Percentiles rank a stretch among this genome's conserved stretches.
phyloP scores from a whole-genome alignment of 2,329 filamentous ascomycete species.

The Hypoxylon sp. region DNA sequence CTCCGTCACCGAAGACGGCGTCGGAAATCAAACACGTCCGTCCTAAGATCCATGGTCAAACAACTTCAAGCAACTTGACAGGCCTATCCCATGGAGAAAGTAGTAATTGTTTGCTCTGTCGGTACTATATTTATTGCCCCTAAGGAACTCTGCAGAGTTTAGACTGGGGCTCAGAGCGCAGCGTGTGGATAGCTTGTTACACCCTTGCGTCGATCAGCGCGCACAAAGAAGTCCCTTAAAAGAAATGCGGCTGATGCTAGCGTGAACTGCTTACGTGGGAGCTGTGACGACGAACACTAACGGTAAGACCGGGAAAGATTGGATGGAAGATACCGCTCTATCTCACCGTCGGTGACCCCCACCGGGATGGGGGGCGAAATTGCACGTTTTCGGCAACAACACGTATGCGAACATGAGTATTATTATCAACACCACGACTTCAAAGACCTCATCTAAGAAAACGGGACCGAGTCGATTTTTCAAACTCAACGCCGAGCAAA shows the following conservation, averaged over 20 bases:
- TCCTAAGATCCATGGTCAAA: not conserved
- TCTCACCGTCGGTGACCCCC: not conserved
- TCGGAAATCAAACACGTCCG: not conserved
- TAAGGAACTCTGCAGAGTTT: not conserved
- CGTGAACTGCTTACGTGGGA: constrained; percentile 1
- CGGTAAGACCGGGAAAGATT: too few relatives aligned
- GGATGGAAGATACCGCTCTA: too few relatives aligned
- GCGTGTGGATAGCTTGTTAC: not conserved
- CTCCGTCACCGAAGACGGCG: not conserved
- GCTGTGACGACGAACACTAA: too few relatives aligned
- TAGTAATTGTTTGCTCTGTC: not conserved
- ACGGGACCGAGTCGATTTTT: not conserved
- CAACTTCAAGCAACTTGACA: not conserved
- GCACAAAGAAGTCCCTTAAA: not conserved
- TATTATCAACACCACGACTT: not conserved
- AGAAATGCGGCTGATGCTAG: not conserved
- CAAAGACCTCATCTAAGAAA: too few relatives aligned
- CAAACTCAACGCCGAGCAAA: not conserved
- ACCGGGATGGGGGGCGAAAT: not conserved
- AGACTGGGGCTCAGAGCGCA: not conserved
- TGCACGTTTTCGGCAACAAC: not conserved
- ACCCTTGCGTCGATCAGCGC: not conserved
- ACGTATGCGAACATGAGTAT: not conserved
- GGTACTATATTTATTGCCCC: not conserved
- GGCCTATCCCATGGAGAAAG: not conserved